Evolutionary conservation across 208 protist genomes (phyloP), one percentile per base, ranked within the genome.

Genomic region (Leishmania lainsoni): DNA sequence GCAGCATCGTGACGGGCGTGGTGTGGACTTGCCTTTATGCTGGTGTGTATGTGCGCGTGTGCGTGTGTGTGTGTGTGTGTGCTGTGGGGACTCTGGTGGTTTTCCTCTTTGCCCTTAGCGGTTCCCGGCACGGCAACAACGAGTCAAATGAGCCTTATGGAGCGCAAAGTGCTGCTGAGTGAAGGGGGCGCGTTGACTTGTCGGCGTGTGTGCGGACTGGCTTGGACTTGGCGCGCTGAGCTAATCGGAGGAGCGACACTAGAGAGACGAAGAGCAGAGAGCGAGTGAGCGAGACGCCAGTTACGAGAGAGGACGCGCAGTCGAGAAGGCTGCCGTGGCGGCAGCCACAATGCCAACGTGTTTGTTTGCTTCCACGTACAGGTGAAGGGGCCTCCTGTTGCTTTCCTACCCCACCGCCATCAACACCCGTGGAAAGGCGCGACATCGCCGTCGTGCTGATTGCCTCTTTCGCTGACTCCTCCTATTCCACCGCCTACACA

Each of bases 1-100:
- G 76, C 17, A 87, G 61, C 73, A 83, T 81, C 17, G 45, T 75
- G 12, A 10, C 9, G 51, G 8, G 51, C 20, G 51, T 32, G 22
- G 49, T 54, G n/a, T n/a, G n/a, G n/a, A n/a, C n/a, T n/a, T n/a
- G n/a, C n/a, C n/a, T n/a, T n/a, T n/a, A n/a, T n/a, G n/a, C n/a
- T n/a, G n/a, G 71, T 26, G 12, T 39, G 49, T 42, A 29, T 75
- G 49, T 35, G 70, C 29, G 68, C 0, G 42, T 51, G 42, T 1
- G 22, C 2, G 71, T 26, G 12, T 39, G 49, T 42, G 49, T 75
- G 49, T 35, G 70, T 51, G 68, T 0, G 42, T 51, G 42, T 1
- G 22, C 2, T 35, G 68, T 29, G 3, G 10, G 26, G 59, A 8
- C 59, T 10, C 5, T 2, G 6, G 59, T 17, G 59, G 49, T 8